A percentile compares a stretch with the other conserved stretches of the same genome.
phyloP scores from a whole-genome alignment of 2,329 filamentous ascomycete genomes.

The Nannizziopsis arthrosporioides region DNA sequence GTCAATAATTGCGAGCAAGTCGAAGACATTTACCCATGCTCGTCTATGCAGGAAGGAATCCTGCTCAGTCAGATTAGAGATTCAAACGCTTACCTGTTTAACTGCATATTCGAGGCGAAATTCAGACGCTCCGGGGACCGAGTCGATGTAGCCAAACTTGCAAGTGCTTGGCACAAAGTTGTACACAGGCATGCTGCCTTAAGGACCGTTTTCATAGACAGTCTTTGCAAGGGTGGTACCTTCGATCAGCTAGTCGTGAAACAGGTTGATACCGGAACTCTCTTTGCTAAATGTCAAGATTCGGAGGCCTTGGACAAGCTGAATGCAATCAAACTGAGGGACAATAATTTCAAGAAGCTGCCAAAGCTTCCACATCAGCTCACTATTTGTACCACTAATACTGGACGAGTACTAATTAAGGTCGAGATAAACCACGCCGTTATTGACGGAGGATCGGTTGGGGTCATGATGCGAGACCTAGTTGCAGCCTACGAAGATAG shows the following conservation, averaged over 20 bases:
- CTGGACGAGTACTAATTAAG: constrained; percentile 26
- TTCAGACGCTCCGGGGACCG: constrained; percentile 13
- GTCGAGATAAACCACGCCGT: constrained; percentile 38
- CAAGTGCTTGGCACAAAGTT: constrained; percentile 25
- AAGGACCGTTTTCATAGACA: constrained; percentile 28
- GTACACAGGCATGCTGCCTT: constrained; percentile 26
- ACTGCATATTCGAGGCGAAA: constrained; percentile 25
- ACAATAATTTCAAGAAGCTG: constrained; percentile 8
- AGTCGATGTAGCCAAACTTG: constrained; percentile 22
- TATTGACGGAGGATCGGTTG: constrained; percentile 36
- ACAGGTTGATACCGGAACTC: constrained; percentile 19
- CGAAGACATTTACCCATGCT: constrained; percentile 29
- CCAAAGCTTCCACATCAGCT: constrained; percentile 29
- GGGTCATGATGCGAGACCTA: constrained; percentile 34
- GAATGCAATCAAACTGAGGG: constrained; percentile 7
- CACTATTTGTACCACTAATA: constrained; percentile 26
- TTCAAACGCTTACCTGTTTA: constrained; percentile 27
- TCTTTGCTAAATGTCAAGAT: constrained; percentile 16
- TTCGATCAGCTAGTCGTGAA: constrained; percentile 32
- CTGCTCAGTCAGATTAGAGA: constrained; percentile 29
- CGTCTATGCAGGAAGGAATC: constrained; percentile 18
- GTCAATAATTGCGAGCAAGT: constrained; percentile 23
- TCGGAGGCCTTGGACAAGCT: constrained; percentile 11
- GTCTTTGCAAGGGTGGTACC: constrained; percentile 24
- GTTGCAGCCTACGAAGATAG: constrained; percentile 24